phyloP scores from a whole-genome alignment of 2,329 filamentous ascomycete species.

The Colletotrichum liriopes region DNA sequence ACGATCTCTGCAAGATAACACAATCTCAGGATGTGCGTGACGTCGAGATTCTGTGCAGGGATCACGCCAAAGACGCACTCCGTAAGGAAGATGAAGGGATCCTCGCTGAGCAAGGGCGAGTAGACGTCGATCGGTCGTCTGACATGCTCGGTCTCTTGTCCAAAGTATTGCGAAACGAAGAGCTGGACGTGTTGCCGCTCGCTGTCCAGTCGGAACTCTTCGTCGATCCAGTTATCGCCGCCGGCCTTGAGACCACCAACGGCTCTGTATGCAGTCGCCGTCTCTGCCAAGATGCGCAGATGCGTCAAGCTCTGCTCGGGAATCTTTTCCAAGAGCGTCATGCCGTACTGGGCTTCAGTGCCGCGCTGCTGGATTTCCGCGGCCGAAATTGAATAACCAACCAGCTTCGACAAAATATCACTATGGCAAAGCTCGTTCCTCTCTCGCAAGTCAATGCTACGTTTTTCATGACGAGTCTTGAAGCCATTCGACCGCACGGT shows the following conservation, averaged over 20 bases:
- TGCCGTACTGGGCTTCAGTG: conserved; percentile 79
- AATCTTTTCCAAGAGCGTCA: conserved; percentile 86
- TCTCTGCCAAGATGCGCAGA: conserved; percentile 90
- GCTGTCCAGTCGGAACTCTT: conserved; percentile 78
- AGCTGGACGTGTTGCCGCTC: conserved; percentile 83
- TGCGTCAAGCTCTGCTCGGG: conserved; percentile 89
- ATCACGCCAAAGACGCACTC: conserved; percentile 82
- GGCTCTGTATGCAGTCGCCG: conserved; percentile 86
- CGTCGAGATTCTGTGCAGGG: conserved; percentile 78
- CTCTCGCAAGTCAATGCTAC: conserved; percentile 48
- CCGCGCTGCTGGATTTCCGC: conserved; percentile 95
- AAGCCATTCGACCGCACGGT: conserved; percentile 72
- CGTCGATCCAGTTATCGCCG: conserved; percentile 73
- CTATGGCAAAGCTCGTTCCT: conserved; percentile 65
- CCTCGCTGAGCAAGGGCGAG: conserved; percentile 75
- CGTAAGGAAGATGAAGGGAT: conserved; percentile 85
- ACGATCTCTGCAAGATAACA: conserved; percentile 94
- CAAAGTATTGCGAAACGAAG: conserved; percentile 74
- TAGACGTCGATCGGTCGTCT: conserved; percentile 62
- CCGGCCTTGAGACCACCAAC: conserved; percentile 78
- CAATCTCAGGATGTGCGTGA: conserved; percentile 84
- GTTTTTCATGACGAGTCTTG: conserved; percentile 54
- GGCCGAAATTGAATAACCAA: conserved; percentile 89
- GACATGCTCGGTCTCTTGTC: conserved; percentile 57
- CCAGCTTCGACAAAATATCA: conserved; percentile 74